Evolutionary conservation across 108 stramenopile genomes (phyloP).

Genomic region (Pseudonitzschia multistriata): DNA sequence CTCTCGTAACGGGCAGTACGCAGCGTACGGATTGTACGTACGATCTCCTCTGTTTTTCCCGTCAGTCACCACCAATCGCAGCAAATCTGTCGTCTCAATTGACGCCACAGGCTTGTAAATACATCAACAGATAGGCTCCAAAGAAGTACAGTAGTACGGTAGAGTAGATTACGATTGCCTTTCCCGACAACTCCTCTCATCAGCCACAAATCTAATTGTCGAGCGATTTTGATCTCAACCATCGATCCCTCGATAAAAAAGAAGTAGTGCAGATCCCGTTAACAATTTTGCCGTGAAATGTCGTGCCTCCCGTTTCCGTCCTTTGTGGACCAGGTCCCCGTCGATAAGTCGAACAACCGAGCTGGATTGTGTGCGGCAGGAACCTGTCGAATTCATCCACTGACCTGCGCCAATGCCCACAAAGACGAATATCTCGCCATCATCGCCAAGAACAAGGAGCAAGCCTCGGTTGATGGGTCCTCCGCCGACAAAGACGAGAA

Average conservation of each 20-base stretch:
- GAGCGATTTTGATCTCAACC: neutral
- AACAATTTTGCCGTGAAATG: too few relatives aligned
- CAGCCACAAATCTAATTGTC: too few relatives aligned
- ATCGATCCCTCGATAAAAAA: neutral
- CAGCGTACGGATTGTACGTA: too few relatives aligned
- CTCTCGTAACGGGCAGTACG: too few relatives aligned
- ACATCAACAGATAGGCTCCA: too few relatives aligned
- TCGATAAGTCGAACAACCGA: conserved; percentile 31
- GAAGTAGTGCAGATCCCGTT: neutral
- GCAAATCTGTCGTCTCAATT: too few relatives aligned
- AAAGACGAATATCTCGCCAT: conserved; percentile 47
- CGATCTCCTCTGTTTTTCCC: too few relatives aligned
- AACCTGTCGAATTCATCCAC: conserved; percentile 47
- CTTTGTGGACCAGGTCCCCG: conserved; percentile 50
- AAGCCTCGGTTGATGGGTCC: conserved; percentile 34
- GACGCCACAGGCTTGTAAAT: too few relatives aligned
- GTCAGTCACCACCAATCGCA: too few relatives aligned
- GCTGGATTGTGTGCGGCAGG: conserved; percentile 52
- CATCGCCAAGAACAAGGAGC: conserved; percentile 49
- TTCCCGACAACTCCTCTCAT: too few relatives aligned
- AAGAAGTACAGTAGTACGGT: too few relatives aligned
- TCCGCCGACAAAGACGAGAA: conserved; percentile 35
- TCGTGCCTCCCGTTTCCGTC: conserved; percentile 68
- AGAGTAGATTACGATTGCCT: too few relatives aligned
- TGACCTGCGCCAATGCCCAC: neutral